Percentiles rank a stretch among this genome's conserved stretches.
These are phyloP conservation scores for Euphorbia pulcherrima DNA, from an alignment of 345 rosid genomes.

Conservation along the genomic window DNA sequence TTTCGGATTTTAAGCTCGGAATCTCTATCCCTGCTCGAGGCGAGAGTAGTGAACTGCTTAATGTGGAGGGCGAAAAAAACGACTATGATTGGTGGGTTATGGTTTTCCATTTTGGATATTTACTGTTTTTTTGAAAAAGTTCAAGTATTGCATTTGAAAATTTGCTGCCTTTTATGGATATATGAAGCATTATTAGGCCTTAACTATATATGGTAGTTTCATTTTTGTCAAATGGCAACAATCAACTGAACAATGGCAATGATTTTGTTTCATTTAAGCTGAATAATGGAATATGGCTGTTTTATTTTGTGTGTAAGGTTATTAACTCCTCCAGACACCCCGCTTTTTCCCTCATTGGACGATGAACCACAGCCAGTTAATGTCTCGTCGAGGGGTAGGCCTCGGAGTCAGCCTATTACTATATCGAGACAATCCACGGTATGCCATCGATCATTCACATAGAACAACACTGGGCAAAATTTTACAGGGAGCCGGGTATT, in stretches of 20 bases:
- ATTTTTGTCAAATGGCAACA: neutral
- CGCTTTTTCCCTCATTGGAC: constrained; percentile 90
- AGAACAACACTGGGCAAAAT: too few species aligned
- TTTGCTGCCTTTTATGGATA: neutral
- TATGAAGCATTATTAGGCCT: neutral
- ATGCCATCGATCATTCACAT: constrained; percentile 26
- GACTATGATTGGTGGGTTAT: constrained; percentile 88
- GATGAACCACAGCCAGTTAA: constrained; percentile 61
- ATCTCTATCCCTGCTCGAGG: constrained; percentile 75
- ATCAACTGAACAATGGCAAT: constrained; percentile 4
- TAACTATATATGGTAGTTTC: neutral
- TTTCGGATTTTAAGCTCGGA: constrained; percentile 68
- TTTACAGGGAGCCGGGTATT: too few species aligned
- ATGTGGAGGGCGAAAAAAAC: constrained; percentile 82
- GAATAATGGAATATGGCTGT: constrained; percentile 30
- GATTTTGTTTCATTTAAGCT: constrained; percentile 9
- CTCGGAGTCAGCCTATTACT: constrained; percentile 80
- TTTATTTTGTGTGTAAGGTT: constrained; percentile 63
- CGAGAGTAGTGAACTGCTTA: constrained; percentile 79
- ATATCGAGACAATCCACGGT: constrained; percentile 95
- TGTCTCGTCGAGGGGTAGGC: constrained; percentile 70
- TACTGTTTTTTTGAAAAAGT: constrained; percentile 5
- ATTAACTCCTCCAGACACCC: constrained; percentile 96
- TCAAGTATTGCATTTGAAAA: neutral
- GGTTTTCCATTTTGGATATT: constrained; percentile 15